phyloP scores from a whole-genome alignment of 1,284 basidiomycete genomes.

The Agroathelia rolfsii region DNA sequence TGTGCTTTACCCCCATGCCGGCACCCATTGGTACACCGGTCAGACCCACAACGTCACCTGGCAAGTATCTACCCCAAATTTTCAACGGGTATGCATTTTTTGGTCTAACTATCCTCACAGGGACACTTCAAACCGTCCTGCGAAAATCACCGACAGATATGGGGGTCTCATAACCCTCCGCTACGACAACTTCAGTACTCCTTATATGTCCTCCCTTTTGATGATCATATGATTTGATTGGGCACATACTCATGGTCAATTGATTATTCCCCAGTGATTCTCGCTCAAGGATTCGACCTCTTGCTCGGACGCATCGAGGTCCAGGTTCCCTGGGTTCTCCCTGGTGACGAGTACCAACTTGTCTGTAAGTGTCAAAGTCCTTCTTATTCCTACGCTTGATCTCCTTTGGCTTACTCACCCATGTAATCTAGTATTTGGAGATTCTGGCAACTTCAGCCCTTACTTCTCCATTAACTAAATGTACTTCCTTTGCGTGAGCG shows the following conservation, averaged over 20 bases:
- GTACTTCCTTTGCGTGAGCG: too few species aligned
- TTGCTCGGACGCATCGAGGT: conserved; percentile 20
- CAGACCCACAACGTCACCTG: conserved; percentile 24
- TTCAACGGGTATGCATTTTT: too few species aligned
- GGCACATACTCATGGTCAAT: neutral
- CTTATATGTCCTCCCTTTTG: conserved; percentile 17
- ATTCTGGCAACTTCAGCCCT: conserved; percentile 24
- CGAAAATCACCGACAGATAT: conserved; percentile 26
- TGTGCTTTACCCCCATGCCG: conserved; percentile 26
- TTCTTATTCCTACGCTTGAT: neutral
- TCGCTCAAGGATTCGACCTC: conserved; percentile 25
- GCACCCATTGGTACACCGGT: conserved; percentile 32
- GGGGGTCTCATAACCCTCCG: conserved; percentile 24
- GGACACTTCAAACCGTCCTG: conserved; percentile 23
- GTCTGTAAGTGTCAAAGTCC: conserved; percentile 28
- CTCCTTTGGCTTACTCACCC: neutral
- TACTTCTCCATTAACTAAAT: conserved; percentile 33
- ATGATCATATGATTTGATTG: conserved; percentile 6
- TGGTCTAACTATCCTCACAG: conserved; percentile 14
- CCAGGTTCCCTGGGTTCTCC: conserved; percentile 21
- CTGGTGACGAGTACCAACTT: conserved; percentile 24
- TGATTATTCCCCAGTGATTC: conserved; percentile 12
- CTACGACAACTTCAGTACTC: conserved; percentile 15
- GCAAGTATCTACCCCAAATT: conserved; percentile 19
- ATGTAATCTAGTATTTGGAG: conserved; percentile 24